These are phyloP conservation scores for Suhomyces bokatorum DNA, from an alignment of 1,139 yeast species.

Conservation along the genomic window DNA sequence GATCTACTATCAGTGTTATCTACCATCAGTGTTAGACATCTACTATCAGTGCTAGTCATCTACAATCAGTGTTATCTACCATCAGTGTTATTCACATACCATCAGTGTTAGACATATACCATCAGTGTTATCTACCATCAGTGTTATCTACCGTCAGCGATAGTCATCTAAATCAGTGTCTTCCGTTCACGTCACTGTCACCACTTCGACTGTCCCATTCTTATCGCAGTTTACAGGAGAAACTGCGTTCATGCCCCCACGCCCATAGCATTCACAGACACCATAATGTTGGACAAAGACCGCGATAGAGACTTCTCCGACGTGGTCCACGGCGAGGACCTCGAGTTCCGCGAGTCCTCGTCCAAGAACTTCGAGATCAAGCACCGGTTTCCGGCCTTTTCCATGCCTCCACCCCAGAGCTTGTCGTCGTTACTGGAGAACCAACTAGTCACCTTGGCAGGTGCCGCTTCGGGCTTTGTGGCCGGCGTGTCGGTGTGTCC, in stretches of 20 bases:
- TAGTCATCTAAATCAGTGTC: too few relatives aligned
- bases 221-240: conserved; percentile 4
- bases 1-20: too few relatives aligned
- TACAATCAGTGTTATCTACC: too few relatives aligned
- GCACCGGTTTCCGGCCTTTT: conserved; percentile 6
- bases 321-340: conserved; percentile 41
- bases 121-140: too few relatives aligned
- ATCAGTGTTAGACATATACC: too few relatives aligned
- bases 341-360: conserved; percentile 33
- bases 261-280: not conserved
- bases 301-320: conserved; percentile 36
- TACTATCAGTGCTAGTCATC: too few relatives aligned
- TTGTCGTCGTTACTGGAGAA: conserved; percentile 15
- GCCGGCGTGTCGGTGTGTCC: conserved; percentile 52
- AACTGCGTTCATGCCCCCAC: not conserved
- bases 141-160: too few relatives aligned
- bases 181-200: too few relatives aligned
- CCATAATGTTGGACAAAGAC: conserved; percentile 1
- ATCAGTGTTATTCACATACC: too few relatives aligned
- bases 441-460: conserved; percentile 44
- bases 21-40: too few relatives aligned
- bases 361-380: conserved; percentile 14
- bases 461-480: conserved; percentile 48
- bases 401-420: conserved; percentile 7
- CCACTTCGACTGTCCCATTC: too few relatives aligned